Conservation (phyloP, 1,139 yeast species). For the Zhuliangozyma parablackwelliae region DNA sequence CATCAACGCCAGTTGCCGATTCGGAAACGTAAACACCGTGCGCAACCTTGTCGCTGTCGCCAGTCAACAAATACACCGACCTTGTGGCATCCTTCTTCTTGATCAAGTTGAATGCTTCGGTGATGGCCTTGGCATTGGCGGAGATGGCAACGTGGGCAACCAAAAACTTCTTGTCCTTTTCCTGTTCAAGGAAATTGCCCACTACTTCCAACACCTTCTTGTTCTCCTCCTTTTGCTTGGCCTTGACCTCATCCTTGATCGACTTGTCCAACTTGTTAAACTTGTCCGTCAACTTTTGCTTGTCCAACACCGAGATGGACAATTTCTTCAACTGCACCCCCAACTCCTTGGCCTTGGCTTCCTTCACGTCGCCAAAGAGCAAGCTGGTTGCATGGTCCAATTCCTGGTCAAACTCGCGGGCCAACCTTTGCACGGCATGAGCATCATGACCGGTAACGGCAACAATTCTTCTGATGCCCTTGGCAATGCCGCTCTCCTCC, state of each 20-base stretch:
- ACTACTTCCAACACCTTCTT: slow-evolving; percentile 81
- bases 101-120: slow-evolving; percentile 84
- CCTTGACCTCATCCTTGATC: slow-evolving; percentile 81
- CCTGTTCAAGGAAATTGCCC: slow-evolving; percentile 52
- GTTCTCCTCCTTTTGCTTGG: slow-evolving; percentile 82
- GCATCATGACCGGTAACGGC: slow-evolving; percentile 95
- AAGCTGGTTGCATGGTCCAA: slow-evolving; percentile 55
- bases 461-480: slow-evolving; percentile 96
- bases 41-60: slow-evolving; percentile 75
- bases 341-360: slow-evolving; percentile 72
- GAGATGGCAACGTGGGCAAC: slow-evolving; percentile 67
- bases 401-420: slow-evolving; percentile 61
- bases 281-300: slow-evolving; percentile 68
- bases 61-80: slow-evolving; percentile 79
- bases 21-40: slow-evolving; percentile 90
- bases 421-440: slow-evolving; percentile 79
- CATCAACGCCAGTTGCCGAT: slow-evolving; percentile 67
- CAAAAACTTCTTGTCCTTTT: slow-evolving; percentile 47
- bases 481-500: slow-evolving; percentile 97
- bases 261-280: slow-evolving; percentile 79
- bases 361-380: slow-evolving; percentile 68
- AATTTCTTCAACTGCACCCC: slow-evolving; percentile 83
- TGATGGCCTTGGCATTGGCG: slow-evolving; percentile 89
- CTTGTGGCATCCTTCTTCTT: slow-evolving; percentile 75
- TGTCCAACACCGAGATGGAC: slow-evolving; percentile 75